Evolutionary conservation across 768 basidiomycete species (phyloP), one percentile per base, ranked within the genome.

Genomic region (Lactifluus piperatus): DNA sequence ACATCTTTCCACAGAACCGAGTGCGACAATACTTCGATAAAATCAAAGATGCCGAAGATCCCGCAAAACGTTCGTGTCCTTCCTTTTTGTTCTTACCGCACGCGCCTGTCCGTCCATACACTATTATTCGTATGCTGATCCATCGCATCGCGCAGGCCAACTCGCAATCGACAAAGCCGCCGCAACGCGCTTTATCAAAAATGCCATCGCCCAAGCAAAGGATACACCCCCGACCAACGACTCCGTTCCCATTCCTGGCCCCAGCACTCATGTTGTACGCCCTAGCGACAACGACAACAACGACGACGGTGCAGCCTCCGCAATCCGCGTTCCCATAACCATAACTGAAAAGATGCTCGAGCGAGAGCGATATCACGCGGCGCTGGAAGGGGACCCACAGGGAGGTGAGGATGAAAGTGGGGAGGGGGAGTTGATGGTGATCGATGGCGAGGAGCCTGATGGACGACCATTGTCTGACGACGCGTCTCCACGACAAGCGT

Each of bases 11-110:
- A 5, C 43, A 90, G 90, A 85, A 87, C 62, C 79, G 90, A 67
- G 78, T 93, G 11, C 79, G 82, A 29, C 76, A 82, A 62, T 93
- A 94, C 71, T 93, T 93, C 73, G 82, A 83, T 62, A 94, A 93
- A 68, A 86, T 93, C 54, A 79, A 83, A 60, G 75, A 77, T 22
- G 86, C 89, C 4, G 88, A 93, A 71, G 82, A 84, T 54, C 80
- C 84, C 10, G 77, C 77, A 20, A 73, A 78, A 68, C 79, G 85
- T 84, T 56, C 63, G 81, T 71, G 16, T 55, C n/a, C n/a, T 32
- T 32, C 10, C 1, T 11, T 34, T 34, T 34, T 34, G 10, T 34
- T 34, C 10, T 22, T 20, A n/a, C 26, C 20, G 36, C 54, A 26
- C 27, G 22, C 56, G 22, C 41, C 18, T 51, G 16, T 6, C 26